Evolutionary conservation across 2,329 filamentous ascomycete species (phyloP).

Genomic region (Coniochaeta ligniaria): DNA sequence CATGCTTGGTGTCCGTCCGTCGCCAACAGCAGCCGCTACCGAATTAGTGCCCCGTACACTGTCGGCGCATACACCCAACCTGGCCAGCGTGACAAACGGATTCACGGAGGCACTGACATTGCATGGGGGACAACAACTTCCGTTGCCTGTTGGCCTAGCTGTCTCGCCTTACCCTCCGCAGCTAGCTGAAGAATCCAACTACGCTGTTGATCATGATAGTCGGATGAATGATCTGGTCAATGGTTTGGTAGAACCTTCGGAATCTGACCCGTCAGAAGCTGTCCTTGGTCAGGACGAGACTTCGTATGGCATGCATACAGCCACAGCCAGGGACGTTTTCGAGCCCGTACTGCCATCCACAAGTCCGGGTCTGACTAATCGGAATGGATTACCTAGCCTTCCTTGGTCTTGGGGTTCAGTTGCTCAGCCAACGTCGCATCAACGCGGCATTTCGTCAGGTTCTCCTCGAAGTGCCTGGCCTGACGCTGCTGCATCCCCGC

Average conservation of each 20-base stretch:
- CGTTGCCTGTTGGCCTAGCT: neutral
- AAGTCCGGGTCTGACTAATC: slow-evolving; percentile 21
- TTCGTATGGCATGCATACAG: slow-evolving; percentile 49
- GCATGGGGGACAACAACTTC: neutral
- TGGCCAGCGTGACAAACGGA: neutral
- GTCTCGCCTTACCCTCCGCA: neutral
- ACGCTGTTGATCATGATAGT: neutral
- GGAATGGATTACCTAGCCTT: slow-evolving; percentile 31
- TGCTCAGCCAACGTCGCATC: neutral
- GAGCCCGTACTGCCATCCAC: slow-evolving; percentile 26
- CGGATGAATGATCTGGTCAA: slow-evolving; percentile 28
- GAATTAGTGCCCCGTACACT: neutral
- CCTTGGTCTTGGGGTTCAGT: slow-evolving; percentile 37
- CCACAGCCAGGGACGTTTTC: slow-evolving; percentile 43
- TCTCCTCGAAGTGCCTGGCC: neutral
- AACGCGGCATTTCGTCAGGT: neutral
- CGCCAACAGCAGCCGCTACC: neutral
- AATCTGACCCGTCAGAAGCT: slow-evolving; percentile 15
- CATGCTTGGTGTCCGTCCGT: neutral
- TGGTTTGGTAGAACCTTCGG: slow-evolving; percentile 38
- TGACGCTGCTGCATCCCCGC: neutral
- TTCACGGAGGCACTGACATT: neutral
- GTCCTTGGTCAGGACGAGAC: slow-evolving; percentile 23
- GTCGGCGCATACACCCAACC: neutral
- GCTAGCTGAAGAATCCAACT: neutral